Base-by-base conservation (phyloP, 805 yeast species). In the Lachancea fermentati region DNA sequence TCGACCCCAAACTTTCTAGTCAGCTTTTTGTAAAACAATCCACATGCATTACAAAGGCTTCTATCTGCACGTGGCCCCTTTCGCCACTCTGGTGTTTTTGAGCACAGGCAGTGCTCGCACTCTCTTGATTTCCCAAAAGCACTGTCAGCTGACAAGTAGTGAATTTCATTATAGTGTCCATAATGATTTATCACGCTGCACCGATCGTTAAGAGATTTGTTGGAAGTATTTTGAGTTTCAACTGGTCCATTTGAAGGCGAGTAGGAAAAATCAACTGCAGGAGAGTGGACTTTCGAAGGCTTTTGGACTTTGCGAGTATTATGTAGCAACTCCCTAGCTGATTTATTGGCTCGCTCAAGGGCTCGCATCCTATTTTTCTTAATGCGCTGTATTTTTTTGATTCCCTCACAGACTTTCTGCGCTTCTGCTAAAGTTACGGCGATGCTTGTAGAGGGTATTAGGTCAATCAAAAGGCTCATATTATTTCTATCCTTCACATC, bases 31-130 rank as follows among this genome's bases (percentile, higher is more conserved):
- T 78, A 84, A 55, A 72, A 81, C 30, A 85, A 62, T 0, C 95
- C 95, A 58, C 95, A 85, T 1, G 93, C 93, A 57, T 85, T 85
- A 62, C 94, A 85, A 37, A 85, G 62, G 1, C 88, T 81, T 30
- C 87, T 66, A 11, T 78, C 76, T 2, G 93, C 94, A 39, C 74
- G 73, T 1, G 95, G 93, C 0, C 93, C 93, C 34, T 81, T 71
- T 40, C 94, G 65, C 94, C 95, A 85, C 58, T 85, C 93, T 0
- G 93, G 93, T 0, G 94, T 51, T 28, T 49, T 50, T 19, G 46
- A 41, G 8, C 51, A 49, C 18, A 39, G 37, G 35, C 55, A 51
- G 30, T 49, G 54, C 26, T 47, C 35, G 30, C 53, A 51, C 32
- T 40, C 37, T 15, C 14, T 34, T 18, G 33, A 24, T 11, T 7